Conservation (phyloP, 2,329 filamentous ascomycete genomes). For the Pezizomycotina sp. region DNA sequence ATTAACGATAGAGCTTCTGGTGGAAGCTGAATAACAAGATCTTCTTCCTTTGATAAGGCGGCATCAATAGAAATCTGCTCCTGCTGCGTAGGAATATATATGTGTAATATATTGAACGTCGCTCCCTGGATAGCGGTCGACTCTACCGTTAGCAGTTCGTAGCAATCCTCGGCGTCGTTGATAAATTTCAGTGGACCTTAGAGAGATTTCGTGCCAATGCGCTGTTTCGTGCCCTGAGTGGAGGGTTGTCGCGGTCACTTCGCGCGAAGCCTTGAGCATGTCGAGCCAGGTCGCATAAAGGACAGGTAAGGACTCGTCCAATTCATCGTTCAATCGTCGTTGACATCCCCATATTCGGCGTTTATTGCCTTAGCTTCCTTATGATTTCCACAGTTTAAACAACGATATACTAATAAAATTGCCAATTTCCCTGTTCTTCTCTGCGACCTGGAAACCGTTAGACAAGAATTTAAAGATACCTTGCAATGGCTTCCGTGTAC, state of each 20-base stretch:
- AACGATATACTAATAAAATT: slow-evolving; percentile 26
- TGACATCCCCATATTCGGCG: too few species aligned
- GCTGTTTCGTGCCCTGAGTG: too few species aligned
- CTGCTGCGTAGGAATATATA: slow-evolving; percentile 59
- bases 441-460: slow-evolving; percentile 21
- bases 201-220: too few species aligned
- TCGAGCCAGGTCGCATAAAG: too few species aligned
- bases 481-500: slow-evolving; percentile 85
- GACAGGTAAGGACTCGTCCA: too few species aligned
- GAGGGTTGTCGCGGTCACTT: too few species aligned
- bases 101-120: slow-evolving; percentile 64
- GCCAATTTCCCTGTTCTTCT: slow-evolving; percentile 28
- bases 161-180: slow-evolving; percentile 32
- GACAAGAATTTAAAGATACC: slow-evolving; percentile 17
- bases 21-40: slow-evolving; percentile 50
- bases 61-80: slow-evolving; percentile 68
- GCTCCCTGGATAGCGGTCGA: slow-evolving; percentile 62
- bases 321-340: too few species aligned
- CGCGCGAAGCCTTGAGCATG: too few species aligned
- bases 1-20: slow-evolving; percentile 73
- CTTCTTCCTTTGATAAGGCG: slow-evolving; percentile 34
- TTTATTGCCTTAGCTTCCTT: too few species aligned
- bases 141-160: slow-evolving; percentile 56
- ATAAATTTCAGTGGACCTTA: too few species aligned
- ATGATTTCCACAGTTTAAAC: too few species aligned